Conservation (phyloP, 1,284 basidiomycete genomes). For the Ganoderma lingzhi region DNA sequence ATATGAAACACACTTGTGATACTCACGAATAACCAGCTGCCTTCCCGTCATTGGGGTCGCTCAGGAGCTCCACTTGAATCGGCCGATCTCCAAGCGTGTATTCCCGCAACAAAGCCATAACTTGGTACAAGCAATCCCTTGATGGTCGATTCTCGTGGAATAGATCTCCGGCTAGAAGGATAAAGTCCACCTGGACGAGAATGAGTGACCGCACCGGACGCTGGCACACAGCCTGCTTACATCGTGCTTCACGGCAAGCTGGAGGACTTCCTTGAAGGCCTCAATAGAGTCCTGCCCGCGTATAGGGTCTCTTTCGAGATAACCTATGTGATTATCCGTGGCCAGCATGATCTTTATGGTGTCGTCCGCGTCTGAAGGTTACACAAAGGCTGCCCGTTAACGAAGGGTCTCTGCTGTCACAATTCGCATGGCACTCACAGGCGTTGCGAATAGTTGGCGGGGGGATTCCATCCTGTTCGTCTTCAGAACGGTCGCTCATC, state of each 20-base stretch:
- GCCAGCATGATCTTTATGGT: constrained; percentile 88
- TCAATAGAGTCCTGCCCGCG: constrained; percentile 96
- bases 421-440: constrained; percentile 42
- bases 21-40: constrained; percentile 85
- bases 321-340: constrained; percentile 97
- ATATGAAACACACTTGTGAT: not conserved
- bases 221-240: constrained; percentile 46
- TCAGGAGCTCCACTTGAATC: constrained; percentile 88
- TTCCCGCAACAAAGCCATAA: constrained; percentile 90
- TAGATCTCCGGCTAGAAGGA: constrained; percentile 94
- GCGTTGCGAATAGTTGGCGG: constrained; percentile 45
- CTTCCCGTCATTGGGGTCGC: constrained; percentile 91
- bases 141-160: constrained; percentile 99
- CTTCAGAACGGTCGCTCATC: constrained; percentile 28
- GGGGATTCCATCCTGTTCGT: constrained; percentile 24
- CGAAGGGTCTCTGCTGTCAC: not conserved
- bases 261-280: constrained; percentile 93
- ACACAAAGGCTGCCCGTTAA: constrained; percentile 4
- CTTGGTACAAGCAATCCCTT: constrained; percentile 88
- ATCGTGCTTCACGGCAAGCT: constrained; percentile 89
- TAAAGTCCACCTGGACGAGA: constrained; percentile 82
- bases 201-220: not conserved
- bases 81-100: constrained; percentile 91
- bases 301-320: constrained; percentile 93
- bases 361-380: constrained; percentile 61